Evolutionary conservation across 2,329 filamentous ascomycete species (phyloP).

Genomic region (Neoarthrinium moseri): DNA sequence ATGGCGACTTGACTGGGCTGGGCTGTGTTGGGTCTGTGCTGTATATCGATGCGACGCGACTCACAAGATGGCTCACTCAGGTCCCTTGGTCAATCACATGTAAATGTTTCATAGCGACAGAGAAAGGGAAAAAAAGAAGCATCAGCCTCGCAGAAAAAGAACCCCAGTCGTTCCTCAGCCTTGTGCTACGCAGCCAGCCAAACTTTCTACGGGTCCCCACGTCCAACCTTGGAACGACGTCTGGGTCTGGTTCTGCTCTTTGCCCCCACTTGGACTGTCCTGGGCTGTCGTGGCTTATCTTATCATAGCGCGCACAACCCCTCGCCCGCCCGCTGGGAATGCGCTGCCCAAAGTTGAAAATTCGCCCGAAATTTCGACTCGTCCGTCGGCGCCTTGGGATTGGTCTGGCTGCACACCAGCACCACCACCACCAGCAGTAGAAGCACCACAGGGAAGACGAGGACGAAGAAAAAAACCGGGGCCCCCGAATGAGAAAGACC

Average conservation of each 20-base stretch:
- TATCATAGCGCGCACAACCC: conserved; percentile 59
- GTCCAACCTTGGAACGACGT: background rate
- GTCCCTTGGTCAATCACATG: too few relatives aligned
- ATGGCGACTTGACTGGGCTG: conserved; percentile 2
- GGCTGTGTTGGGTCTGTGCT: too few relatives aligned
- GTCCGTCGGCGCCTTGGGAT: background rate
- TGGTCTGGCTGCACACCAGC: background rate
- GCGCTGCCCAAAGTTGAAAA: conserved; percentile 40
- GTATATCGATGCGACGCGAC: too few relatives aligned
- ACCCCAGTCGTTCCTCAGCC: background rate
- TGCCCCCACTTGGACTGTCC: background rate
- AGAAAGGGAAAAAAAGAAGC: background rate
- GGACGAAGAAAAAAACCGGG: conserved; percentile 8
- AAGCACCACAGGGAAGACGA: too few relatives aligned
- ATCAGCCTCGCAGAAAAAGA: conserved; percentile 4
- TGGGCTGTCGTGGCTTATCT: conserved; percentile 33
- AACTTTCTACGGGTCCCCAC: too few relatives aligned
- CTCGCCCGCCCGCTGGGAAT: conserved; percentile 35
- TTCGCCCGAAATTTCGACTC: conserved; percentile 34
- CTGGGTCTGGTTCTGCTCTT: background rate
- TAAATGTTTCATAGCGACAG: too few relatives aligned
- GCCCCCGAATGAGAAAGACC: too few relatives aligned
- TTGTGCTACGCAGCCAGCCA: background rate
- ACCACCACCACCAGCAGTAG: too few relatives aligned
- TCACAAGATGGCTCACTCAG: too few relatives aligned